Conservation (phyloP, 2,329 filamentous ascomycete species). For the Colletotrichum tamarilloi region DNA sequence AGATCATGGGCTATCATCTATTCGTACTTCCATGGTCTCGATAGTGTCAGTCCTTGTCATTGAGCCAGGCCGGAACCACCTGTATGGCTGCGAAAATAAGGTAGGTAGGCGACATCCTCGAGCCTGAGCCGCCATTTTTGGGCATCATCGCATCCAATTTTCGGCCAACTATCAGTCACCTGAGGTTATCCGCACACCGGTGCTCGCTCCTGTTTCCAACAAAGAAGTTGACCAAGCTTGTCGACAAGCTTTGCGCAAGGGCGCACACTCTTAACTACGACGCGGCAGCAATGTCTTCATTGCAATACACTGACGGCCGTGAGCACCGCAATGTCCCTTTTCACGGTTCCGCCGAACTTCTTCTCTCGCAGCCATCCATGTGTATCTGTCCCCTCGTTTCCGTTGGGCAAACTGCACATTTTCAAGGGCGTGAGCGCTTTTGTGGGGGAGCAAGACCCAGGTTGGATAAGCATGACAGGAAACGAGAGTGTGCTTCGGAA, state of each 20-base stretch:
- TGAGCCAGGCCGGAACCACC: background rate
- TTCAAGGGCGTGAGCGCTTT: background rate
- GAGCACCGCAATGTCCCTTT: background rate
- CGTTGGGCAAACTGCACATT: conserved; percentile 1
- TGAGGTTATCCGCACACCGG: background rate
- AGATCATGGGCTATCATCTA: background rate
- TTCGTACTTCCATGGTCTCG: background rate
- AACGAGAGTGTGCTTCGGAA: background rate
- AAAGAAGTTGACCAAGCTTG: background rate
- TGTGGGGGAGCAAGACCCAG: background rate
- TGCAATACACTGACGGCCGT: background rate
- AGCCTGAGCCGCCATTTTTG: background rate
- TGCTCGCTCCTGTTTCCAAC: background rate
- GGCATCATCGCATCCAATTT: background rate
- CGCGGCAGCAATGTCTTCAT: background rate
- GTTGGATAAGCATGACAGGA: background rate
- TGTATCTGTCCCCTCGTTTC: background rate
- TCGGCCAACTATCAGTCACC: background rate
- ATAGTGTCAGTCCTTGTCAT: background rate
- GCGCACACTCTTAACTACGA: background rate
- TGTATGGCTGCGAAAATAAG: background rate
- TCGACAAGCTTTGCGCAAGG: background rate
- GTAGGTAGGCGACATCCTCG: background rate
- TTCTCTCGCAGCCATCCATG: background rate
- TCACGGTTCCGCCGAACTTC: background rate